Percentiles rank a stretch among this genome's conserved stretches.
phyloP scores from a whole-genome alignment of 768 basidiomycete genomes.

The Tulasnella sp. region DNA sequence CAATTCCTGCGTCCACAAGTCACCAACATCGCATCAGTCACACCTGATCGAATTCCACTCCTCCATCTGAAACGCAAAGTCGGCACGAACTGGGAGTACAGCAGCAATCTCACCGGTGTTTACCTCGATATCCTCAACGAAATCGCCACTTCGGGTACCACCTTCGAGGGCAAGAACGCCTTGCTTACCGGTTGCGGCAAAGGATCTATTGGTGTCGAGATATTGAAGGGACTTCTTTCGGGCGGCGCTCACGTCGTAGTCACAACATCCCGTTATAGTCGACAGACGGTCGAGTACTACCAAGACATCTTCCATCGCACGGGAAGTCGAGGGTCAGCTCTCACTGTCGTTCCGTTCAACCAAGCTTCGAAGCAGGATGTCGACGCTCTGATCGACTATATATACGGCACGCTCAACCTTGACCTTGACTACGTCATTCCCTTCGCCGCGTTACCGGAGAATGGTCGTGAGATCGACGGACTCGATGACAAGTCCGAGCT shows the following conservation, averaged over 20 bases:
- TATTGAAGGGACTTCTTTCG: constrained; percentile 92
- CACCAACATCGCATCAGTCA: constrained; percentile 53
- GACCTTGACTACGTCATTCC: constrained; percentile 98
- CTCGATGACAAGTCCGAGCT: constrained; percentile 97
- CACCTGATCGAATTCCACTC: constrained; percentile 88
- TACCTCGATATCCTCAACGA: constrained; percentile 97
- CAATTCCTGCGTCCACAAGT: constrained; percentile 94
- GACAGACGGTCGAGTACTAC: constrained; percentile 95
- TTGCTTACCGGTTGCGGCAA: constrained; percentile 96
- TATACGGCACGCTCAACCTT: constrained; percentile 90
- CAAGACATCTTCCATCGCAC: constrained; percentile 95
- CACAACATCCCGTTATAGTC: constrained; percentile 96
- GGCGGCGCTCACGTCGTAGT: constrained; percentile 96
- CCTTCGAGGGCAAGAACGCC: constrained; percentile 99
- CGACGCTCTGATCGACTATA: constrained; percentile 96
- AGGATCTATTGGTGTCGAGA: constrained; percentile 96
- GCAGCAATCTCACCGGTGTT: constrained; percentile 89
- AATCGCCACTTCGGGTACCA: constrained; percentile 96
- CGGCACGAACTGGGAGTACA: constrained; percentile 93
- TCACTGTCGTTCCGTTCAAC: constrained; percentile 98
- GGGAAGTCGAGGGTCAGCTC: constrained; percentile 91
- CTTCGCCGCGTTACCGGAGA: constrained; percentile 97
- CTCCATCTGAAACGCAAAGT: constrained; percentile 97
- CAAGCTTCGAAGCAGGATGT: constrained; percentile 99
- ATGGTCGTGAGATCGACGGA: constrained; percentile 96